Evolutionary conservation across 2,329 filamentous ascomycete species (phyloP), one percentile per base, ranked within the genome.

Genomic region (Xylariaceae sp.): DNA sequence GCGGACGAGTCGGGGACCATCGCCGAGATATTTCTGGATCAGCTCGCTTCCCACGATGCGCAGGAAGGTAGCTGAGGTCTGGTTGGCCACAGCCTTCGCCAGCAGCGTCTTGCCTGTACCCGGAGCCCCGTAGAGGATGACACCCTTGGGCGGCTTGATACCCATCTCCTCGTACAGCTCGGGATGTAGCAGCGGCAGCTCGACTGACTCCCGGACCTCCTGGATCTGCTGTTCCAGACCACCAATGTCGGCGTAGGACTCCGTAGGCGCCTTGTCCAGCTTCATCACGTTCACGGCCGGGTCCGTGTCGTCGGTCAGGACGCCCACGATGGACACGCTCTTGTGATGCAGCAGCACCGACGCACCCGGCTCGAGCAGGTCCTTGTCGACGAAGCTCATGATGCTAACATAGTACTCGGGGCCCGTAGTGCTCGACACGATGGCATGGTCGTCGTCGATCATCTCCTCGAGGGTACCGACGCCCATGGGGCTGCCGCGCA

Each of bases 141-240:
- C 92, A 73, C 92, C 92, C 75, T 98, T 98, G 40, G 92, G 92
- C 4, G 92, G 92, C 65, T 98, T 98, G 73, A 98, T 96, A 55
- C 92, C 92, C 92, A 98, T 98, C 69, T 98, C 92, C 63, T 98
- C 92, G 64, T 98, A 98, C 33, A 98, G 68, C 64, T 98, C 92
- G 0, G 92, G 92, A 58, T 98, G 92, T 39, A 98, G 71, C 43
- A 98, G 70, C 5, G 92, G 92, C 52, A 98, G 64, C 66, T 98
- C 92, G 37, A 98, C 92, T 2, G 92, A 94, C 67, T 98, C 92
- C 48, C 92, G 76, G 29, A 98, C 92, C 65, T 98, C 92, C 58
- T 98, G 92, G 40, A 98, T 98, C 61, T 98, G 92, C 38, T 75
- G 66, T 61, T 98, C 92, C 48, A 98, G 62, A 59, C 92, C 92